Base-by-base conservation (phyloP, 163 green algal genomes). In the Volvox carteri region DNA sequence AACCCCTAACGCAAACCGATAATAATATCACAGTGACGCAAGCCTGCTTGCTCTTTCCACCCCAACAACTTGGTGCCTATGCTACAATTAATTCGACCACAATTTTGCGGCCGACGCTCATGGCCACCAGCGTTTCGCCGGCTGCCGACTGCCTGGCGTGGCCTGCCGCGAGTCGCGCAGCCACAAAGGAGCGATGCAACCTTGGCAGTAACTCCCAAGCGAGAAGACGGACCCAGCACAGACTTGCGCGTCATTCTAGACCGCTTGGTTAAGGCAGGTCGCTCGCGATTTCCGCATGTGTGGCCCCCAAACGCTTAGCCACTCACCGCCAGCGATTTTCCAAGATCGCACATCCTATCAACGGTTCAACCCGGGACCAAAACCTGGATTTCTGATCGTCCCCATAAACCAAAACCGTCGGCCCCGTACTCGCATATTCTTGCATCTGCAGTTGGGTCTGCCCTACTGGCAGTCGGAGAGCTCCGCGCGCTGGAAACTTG, bases 401-500 rank as follows among this genome's bases (percentile, higher is more conserved):
- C n/a, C n/a, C n/a, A n/a, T n/a, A n/a, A n/a, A n/a, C n/a, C n/a
- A n/a, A n/a, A n/a, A n/a, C n/a, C n/a, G n/a, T n/a, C n/a, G n/a
- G n/a, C 7, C 33, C 50, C 76, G 50, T 54, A 37, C 52, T 6
- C 70, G 70, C 33, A 56, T 78, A 58, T 56, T 56, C 58, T 33
- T 77, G 88, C 92, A 97, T 93, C 91, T 99, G 42, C 92, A 97
- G 93, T 91, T 99, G 42, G 94, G 92, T 0, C 50, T 97, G 78
- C 98, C 98, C 1, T 99, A 99, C 92, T 99, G 97, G 97, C 95
- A 96, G 46, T 94, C 95, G 52, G 87, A 23, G 79, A 80, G 5
- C 54, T 62, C 92, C 42, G 95, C 96, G 4, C 93, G 95, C n/a
- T 97, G 94, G 94, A 92, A 92, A 65, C 93, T 99, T 48, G 97